Conservation (phyloP, 805 yeast genomes). For the Metschnikowia shivogae region DNA sequence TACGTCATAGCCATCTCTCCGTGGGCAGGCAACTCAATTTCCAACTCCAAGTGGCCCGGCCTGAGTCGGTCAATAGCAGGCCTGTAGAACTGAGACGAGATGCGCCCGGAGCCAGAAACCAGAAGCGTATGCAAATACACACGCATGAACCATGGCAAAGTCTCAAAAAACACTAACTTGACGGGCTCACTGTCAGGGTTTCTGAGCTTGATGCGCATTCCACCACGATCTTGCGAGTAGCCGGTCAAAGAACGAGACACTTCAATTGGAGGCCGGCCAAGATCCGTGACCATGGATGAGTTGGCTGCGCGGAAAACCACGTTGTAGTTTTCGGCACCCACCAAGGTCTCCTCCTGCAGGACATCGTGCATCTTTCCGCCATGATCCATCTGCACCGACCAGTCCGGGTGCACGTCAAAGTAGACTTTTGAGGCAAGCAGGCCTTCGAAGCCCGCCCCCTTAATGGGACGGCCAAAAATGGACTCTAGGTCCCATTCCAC, state of each 20-base stretch:
- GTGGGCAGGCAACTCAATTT: conserved; percentile 58
- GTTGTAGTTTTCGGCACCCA: conserved; percentile 26
- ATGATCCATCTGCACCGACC: conserved; percentile 41
- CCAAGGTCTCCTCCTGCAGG: conserved; percentile 10
- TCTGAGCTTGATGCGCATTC: conserved; percentile 71
- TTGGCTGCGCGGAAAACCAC: conserved; percentile 42
- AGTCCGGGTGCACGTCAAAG: conserved; percentile 41
- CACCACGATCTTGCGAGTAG: conserved; percentile 87
- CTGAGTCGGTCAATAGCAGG: conserved; percentile 79
- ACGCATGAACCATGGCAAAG: conserved; percentile 91
- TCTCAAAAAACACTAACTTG: conserved; percentile 63
- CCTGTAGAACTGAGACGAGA: conserved; percentile 55
- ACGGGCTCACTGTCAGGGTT: conserved; percentile 56
- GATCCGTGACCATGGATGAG: conserved; percentile 37
- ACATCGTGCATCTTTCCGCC: conserved; percentile 5
- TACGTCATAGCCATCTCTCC: conserved; percentile 61
- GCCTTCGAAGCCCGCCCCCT: conserved; percentile 62
- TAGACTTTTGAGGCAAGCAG: conserved; percentile 1
- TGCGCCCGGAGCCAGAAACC: conserved; percentile 25
- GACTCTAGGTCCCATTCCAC: conserved; percentile 53
- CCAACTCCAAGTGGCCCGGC: conserved; percentile 79
- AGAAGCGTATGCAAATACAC: conserved; percentile 68
- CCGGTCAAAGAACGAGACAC: conserved; percentile 90
- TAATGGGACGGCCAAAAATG: conserved; percentile 65
- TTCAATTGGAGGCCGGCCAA: conserved; percentile 52